Percentiles rank a stretch among this genome's conserved stretches.
phyloP scores from a whole-genome alignment of 208 protist species.

The Phytomonas sp. region DNA sequence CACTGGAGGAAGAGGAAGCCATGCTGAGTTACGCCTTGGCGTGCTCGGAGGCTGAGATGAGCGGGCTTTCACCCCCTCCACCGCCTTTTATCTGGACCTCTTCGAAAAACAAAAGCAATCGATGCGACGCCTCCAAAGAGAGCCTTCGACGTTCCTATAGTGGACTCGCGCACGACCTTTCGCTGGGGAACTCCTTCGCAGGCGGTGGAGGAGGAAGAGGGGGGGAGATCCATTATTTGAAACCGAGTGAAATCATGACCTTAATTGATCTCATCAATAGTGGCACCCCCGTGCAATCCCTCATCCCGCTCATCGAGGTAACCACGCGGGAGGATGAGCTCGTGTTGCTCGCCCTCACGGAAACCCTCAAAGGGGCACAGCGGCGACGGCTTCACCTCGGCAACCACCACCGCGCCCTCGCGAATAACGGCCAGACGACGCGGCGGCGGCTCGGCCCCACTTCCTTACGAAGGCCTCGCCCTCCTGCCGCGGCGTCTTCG shows the following conservation, averaged over 20 bases:
- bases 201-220: too few relatives aligned
- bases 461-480: too few relatives aligned
- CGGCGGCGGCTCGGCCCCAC: constrained; percentile 24
- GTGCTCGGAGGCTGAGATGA: constrained; percentile 6
- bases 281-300: constrained; percentile 35
- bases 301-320: constrained; percentile 26
- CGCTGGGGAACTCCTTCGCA: background rate
- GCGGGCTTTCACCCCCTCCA: constrained; percentile 4
- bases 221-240: constrained; percentile 6
- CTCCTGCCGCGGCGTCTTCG: too few relatives aligned
- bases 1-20: constrained; percentile 6
- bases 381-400: constrained; percentile 50
- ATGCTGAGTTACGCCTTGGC: constrained; percentile 16
- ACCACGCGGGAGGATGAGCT: constrained; percentile 32
- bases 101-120: background rate
- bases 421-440: constrained; percentile 54
- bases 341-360: constrained; percentile 35
- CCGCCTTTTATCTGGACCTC: background rate
- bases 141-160: background rate
- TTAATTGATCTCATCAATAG: constrained; percentile 58
- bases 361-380: constrained; percentile 60
- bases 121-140: background rate
- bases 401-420: constrained; percentile 50
- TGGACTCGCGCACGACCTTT: background rate
- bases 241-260: constrained; percentile 47